Base-by-base conservation (phyloP, 2,329 filamentous ascomycete genomes). In the Talaromyces sp. region DNA sequence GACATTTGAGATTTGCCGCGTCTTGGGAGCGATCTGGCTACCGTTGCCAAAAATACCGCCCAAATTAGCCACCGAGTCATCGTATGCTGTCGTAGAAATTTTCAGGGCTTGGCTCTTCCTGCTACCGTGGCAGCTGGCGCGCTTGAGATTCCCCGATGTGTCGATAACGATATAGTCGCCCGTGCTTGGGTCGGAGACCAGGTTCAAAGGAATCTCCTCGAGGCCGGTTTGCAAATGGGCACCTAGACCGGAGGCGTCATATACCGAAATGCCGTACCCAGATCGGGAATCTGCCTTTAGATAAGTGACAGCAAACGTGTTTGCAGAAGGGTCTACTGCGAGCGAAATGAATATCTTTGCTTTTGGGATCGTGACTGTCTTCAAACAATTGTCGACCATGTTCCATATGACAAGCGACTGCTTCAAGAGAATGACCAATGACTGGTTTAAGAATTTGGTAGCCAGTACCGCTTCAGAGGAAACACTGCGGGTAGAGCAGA, bases 131-230 rank as follows among this genome's bases (percentile, higher is more conserved):
- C 69, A 71, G 29, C 69, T 67, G 52, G 76, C 63, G 43, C 70
- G 71, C 77, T 86, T 86, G 43, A 96, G 80, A 68, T 90, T 88
- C 14, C 91, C 90, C 0, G 85, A 81, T n/a, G 88, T 82, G 71
- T 96, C 91, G 6, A 96, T 75, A 10, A 88, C 77, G 43, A 95
- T 78, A 71, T 91, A 96, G 4, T 91, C 91, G 52, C 85, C 86
- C 1, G 86, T 84, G 21, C 81, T 81, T 13, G 82, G 79, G 21
- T 85, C 82, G 3, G 90, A 82, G 2, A 91, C 77, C 1, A 96
- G 75, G 13, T 88, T 86, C 24, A 89, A 84, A 11, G 91, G 84
- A 24, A 85, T 77, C 60, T 82, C 80, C 3, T 84, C 78, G 10
- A 79, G 64, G 10, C 84, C 82, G 29, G 77, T 79, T 63, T 85